phyloP scores from a whole-genome alignment of 1,284 basidiomycete species.

The Pascua sp. region DNA sequence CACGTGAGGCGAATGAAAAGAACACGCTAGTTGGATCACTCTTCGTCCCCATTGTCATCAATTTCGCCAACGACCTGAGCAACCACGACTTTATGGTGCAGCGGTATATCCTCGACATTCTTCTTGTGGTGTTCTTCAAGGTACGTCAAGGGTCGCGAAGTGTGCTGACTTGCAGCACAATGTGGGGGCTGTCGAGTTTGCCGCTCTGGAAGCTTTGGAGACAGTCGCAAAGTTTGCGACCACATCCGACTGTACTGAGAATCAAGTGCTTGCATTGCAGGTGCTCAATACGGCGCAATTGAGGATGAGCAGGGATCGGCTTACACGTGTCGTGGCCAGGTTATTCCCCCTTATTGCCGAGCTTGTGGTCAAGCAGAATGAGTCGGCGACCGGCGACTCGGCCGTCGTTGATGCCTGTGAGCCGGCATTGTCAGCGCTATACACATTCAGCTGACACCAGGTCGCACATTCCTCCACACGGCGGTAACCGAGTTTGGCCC shows the following conservation, averaged over 20 bases:
- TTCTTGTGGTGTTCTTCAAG: constrained; percentile 41
- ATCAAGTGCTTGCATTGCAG: constrained; percentile 30
- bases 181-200: constrained; percentile 29
- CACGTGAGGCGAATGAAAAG: constrained; percentile 9
- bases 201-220: constrained; percentile 27
- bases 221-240: constrained; percentile 29
- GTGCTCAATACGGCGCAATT: constrained; percentile 32
- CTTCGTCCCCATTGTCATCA: constrained; percentile 35
- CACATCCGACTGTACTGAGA: constrained; percentile 23
- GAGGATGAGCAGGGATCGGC: constrained; percentile 25
- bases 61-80: constrained; percentile 27
- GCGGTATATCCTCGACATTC: constrained; percentile 34
- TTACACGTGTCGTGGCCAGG: constrained; percentile 29
- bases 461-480: constrained; percentile 8
- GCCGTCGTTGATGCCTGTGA: constrained; percentile 13
- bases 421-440: constrained; percentile 1
- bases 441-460: not conserved
- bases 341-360: constrained; percentile 23
- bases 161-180: constrained; percentile 28
- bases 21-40: constrained; percentile 32
- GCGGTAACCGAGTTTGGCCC: constrained; percentile 21
- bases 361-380: constrained; percentile 22
- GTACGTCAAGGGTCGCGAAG: constrained; percentile 7
- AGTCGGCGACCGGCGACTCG: constrained; percentile 2
- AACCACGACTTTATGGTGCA: constrained; percentile 27